Base-by-base conservation (phyloP, 257 asterid genomes). In the Leptodermis oblonga region DNA sequence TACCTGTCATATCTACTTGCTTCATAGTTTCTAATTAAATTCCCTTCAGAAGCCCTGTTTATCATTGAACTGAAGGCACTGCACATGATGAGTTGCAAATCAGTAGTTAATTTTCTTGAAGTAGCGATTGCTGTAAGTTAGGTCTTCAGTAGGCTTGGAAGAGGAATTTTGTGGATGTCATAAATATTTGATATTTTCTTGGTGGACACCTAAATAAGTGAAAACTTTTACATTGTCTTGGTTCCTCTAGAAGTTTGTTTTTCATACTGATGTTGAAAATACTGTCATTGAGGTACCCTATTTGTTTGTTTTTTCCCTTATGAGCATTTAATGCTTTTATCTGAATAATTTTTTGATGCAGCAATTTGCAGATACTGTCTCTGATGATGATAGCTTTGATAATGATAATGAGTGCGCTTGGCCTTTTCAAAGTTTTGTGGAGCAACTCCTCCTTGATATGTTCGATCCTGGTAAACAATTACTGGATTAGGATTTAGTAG, bases 351-450 rank as follows among this genome's bases (percentile, higher is more conserved):
- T 82, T 36, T 76, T 72, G 54, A 68, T 85, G 90, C 96, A 94
- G 99, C 88, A 85, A 78, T 70, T 77, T 76, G 62, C 82, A 70
- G 99, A 91, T 80, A 63, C 78, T 73, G 73, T 78, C 56, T 86
- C 95, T 62, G 99, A 94, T 69, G 99, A 94, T 46, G 99, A 94
- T 52, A 81, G 56, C 73, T 75, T 78, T 72, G 99, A 91, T 77
- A 83, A 69, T 76, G 97, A 89, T 64, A 92, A 87, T 68, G 97
- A 91, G 65, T 88, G 88, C 72, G 78, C 76, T 71, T 94, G 99
- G 99, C 97, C 97, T 76, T 94, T 94, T 75, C 96, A 85, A 65
- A 82, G 75, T 82, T 91, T 87, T 78, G 96, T 91, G 51, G 99
- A 94, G 48, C 97, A 94, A 70, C 99, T 94, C 67, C 92, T 91